phyloP scores from a whole-genome alignment of 331 rosid genomes.

The Telfairia occidentalis region DNA sequence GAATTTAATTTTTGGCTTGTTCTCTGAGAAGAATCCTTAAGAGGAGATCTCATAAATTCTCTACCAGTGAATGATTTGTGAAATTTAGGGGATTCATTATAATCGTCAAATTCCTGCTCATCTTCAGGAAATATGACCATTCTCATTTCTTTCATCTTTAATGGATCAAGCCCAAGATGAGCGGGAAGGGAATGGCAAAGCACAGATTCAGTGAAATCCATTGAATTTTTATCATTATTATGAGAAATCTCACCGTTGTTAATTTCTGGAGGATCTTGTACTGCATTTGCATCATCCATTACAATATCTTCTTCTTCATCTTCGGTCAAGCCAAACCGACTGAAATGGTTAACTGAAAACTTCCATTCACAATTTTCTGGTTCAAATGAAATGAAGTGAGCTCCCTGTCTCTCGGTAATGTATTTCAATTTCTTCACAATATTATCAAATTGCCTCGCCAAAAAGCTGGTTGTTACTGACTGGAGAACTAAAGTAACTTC shows the following conservation, averaged over 20 bases:
- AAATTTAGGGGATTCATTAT: constrained; percentile 17
- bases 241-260: constrained; percentile 40
- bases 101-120: constrained; percentile 42
- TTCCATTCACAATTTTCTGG: constrained; percentile 61
- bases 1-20: constrained; percentile 41
- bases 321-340: constrained; percentile 82
- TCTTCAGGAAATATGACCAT: constrained; percentile 65
- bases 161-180: constrained; percentile 91
- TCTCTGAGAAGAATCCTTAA: constrained; percentile 39
- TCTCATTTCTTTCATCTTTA: constrained; percentile 86
- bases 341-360: constrained; percentile 71
- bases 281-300: constrained; percentile 42
- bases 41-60: constrained; percentile 35
- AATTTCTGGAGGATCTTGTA: constrained; percentile 24
- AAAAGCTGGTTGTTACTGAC: constrained; percentile 21
- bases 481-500: constrained; percentile 71
- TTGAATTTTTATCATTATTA: constrained; percentile 35
- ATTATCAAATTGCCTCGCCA: constrained; percentile 22
- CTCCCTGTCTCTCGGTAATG: constrained; percentile 52
- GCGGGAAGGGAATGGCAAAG: constrained; percentile 91
- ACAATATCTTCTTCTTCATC: constrained; percentile 75
- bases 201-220: constrained; percentile 31
- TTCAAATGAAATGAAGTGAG: constrained; percentile 63
- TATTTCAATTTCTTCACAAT: constrained; percentile 39
- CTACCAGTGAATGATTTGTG: constrained; percentile 33